Evolutionary conservation across 176 grass and related monocot genomes (phyloP).

Genomic region (Aegilops longissima): DNA sequence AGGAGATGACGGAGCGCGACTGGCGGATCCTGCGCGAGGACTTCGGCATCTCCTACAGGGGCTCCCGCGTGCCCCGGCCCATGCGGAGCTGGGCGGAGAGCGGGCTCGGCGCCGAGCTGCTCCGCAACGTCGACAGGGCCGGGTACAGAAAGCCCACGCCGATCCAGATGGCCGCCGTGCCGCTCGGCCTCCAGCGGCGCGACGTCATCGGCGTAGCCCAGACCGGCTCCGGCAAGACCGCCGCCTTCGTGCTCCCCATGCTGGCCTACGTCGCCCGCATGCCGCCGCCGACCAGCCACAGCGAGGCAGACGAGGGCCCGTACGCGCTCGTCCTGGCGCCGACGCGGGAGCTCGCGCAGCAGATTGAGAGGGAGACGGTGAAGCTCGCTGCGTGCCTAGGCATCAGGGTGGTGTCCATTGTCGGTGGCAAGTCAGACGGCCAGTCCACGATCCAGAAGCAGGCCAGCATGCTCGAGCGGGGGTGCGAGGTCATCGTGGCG

Average conservation of each 20-base stretch:
- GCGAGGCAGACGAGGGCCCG: conserved; percentile 82
- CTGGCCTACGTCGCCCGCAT: conserved; percentile 75
- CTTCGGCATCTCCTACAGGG: conserved; percentile 86
- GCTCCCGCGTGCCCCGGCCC: conserved; percentile 71
- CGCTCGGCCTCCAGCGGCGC: conserved; percentile 79
- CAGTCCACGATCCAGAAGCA: conserved; percentile 64
- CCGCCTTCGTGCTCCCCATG: conserved; percentile 93
- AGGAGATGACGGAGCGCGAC: conserved; percentile 86
- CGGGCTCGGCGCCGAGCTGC: conserved; percentile 65
- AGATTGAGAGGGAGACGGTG: conserved; percentile 89
- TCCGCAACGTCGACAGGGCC: conserved; percentile 64
- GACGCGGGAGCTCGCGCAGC: conserved; percentile 90
- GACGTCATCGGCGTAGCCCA: conserved; percentile 93
- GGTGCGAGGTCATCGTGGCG: conserved; percentile 89
- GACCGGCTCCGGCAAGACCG: conserved; percentile 89
- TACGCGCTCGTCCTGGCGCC: conserved; percentile 93
- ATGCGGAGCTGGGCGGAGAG: conserved; percentile 86
- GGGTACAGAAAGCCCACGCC: conserved; percentile 70
- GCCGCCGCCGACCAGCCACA: conserved; percentile 65
- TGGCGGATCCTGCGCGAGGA: conserved; percentile 95
- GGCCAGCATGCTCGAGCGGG: conserved; percentile 76
- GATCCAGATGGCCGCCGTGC: conserved; percentile 95
- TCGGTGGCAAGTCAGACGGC: conserved; percentile 65
- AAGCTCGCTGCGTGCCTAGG: conserved; percentile 85
- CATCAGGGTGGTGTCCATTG: conserved; percentile 93